Evolutionary conservation across 2,329 filamentous ascomycete genomes (phyloP), one percentile per base, ranked within the genome.

Genomic region (Coniochaeta sp.): DNA sequence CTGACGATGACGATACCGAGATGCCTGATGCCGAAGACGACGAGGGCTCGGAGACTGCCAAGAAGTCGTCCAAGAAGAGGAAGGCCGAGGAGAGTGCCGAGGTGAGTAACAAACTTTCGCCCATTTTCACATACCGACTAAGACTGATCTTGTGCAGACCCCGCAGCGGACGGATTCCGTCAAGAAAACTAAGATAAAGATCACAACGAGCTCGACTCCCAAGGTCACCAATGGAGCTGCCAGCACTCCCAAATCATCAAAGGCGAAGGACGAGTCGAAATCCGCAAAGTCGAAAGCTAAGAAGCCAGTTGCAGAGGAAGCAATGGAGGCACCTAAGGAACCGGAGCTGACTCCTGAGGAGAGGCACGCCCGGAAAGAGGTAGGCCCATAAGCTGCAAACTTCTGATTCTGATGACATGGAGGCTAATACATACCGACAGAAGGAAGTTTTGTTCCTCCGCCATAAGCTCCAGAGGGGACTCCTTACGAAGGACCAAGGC

Each of bases 381-480:
- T 78, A 69, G 50, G 73, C 67, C 7, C 18, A 7, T 22, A 13
- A 18, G 30, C 9, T 32, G 30, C 45, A 27, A n/a, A 9, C 7
- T 3, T 22, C 18, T 12, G n/a, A 24, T 24, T 4, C 10, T 12
- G 22, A n/a, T 5, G 3, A 5, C 38, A 26, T 2, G 20, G 38
- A 48, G 10, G 49, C 70, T 78, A 61, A 79, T 56, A 49, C 4
- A 49, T 6, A 33, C 22, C 28, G 51, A 47, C 58, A 87, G 78
- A 85, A 83, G 59, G 84, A 88, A 60, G 90, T 99, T n/a, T 74
- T 96, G 28, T 97, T 95, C 68, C 80, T 96, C 33, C 87, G 94
- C 57, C 92, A 99, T 71, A 90, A 91, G 67, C 83, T 99, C 30
- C 94, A 99, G 66, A 95, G 95, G 67, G 91, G 91, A 0, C 91